Base-by-base conservation (phyloP, 2,329 filamentous ascomycete genomes). In the Sphaerulina populicola region DNA sequence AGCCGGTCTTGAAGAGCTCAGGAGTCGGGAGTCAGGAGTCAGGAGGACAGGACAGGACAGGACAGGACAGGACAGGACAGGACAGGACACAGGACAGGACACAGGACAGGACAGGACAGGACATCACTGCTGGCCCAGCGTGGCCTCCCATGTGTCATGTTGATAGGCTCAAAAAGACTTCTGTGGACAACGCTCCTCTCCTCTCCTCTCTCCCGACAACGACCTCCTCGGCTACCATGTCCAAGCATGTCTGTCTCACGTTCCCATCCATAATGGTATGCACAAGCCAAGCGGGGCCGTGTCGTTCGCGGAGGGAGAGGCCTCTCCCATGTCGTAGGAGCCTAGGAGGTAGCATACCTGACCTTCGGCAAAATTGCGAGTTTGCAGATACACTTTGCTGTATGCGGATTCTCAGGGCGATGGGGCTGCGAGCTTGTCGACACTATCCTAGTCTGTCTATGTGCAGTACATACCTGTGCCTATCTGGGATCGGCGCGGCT, bases 81-180 rank as follows among this genome's bases (percentile, higher is more conserved):
- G 18, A 18, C 18, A 18, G n/a, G 47, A 45, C 36, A n/a, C 18
- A 18, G 18, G 18, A 18, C 18, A 18, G 18, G 18, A 18, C 18
- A n/a, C 18, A 18, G 18, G 18, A 18, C 18, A 18, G 18, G 18
- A 18, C 18, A 18, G 18, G 18, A 18, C 18, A 18, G n/a, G 47
- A 45, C 36, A 53, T 29, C 46, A 11, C 41, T 33, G 29, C 51
- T 42, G 36, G 42, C 46, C 47, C 36, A 45, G 44, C 35, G 47
- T 44, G 40, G 42, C 39, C 47, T 46, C 37, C 37, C 52, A 54
- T 54, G 52, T 54, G 52, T 44, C 15, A 23, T 47, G 21, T 43
- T 54, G 52, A 54, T 50, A 54, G 52, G 52, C 52, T 43, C 41
- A 47, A 47, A 45, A 47, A 47, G 52, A 50, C 14, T 6, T 27